A percentile compares a stretch with the other conserved stretches of the same genome.
Evolutionary conservation across 169 alveolate genomes (phyloP).

Genomic region (Cryptosporidium sp.): DNA sequence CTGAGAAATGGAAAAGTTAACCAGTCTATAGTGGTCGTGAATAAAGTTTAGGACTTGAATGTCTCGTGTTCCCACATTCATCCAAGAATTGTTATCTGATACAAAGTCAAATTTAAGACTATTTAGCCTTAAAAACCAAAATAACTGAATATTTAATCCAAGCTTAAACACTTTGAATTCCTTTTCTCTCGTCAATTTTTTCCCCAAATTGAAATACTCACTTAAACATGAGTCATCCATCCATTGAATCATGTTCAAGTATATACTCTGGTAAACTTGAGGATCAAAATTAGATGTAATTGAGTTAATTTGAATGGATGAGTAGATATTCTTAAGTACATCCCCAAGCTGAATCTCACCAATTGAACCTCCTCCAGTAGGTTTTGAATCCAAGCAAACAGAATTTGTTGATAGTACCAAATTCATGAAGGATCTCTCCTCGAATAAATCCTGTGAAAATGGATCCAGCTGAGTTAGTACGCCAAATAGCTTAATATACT

Average conservation of each 20-base stretch:
- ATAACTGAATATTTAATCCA: slow-evolving; percentile 37
- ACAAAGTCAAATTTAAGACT: slow-evolving; percentile 50
- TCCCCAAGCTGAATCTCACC: slow-evolving; percentile 37
- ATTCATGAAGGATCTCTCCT: slow-evolving; percentile 62
- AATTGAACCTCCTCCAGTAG: neutral
- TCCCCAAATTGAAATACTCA: slow-evolving; percentile 10
- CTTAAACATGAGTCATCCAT: slow-evolving; percentile 22
- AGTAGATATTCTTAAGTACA: slow-evolving; percentile 7
- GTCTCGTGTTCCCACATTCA: neutral
- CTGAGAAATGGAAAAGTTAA: slow-evolving; percentile 17
- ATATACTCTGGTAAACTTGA: slow-evolving; percentile 26
- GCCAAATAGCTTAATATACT: slow-evolving; percentile 47
- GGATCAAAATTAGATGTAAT: slow-evolving; percentile 57
- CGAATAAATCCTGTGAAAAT: slow-evolving; percentile 26
- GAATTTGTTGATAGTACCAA: slow-evolving; percentile 64
- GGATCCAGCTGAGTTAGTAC: slow-evolving; percentile 42
- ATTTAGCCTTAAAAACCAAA: slow-evolving; percentile 50
- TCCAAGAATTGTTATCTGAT: slow-evolving; percentile 14
- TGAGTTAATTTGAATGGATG: slow-evolving; percentile 21
- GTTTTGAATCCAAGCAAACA: slow-evolving; percentile 37
- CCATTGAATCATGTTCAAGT: slow-evolving; percentile 8
- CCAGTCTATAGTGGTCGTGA: slow-evolving; percentile 28
- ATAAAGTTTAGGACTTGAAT: slow-evolving; percentile 27
- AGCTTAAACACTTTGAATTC: slow-evolving; percentile 48
- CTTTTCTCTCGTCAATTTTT: slow-evolving; percentile 28